Evolutionary conservation across 2,329 filamentous ascomycete species (phyloP).

Genomic region (Arthrobotrys conoides): DNA sequence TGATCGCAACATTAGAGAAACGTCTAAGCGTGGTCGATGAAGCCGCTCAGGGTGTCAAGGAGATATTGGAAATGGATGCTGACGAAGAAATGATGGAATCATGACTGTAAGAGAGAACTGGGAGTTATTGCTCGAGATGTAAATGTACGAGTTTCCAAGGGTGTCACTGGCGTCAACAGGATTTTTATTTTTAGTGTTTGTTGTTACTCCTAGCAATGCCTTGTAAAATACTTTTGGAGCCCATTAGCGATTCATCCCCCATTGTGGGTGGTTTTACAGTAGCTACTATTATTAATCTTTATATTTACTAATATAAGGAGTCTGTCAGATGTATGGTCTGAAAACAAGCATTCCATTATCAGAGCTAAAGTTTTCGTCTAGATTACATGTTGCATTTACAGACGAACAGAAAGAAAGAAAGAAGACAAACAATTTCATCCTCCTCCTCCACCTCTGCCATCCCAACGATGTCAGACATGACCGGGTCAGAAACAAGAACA

Average conservation of each 20-base stretch:
- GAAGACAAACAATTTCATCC: neutral
- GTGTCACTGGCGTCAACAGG: slow-evolving; percentile 8
- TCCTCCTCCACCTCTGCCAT: slow-evolving; percentile 15
- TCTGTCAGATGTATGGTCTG: slow-evolving; percentile 26
- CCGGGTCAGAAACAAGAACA: slow-evolving; percentile 40
- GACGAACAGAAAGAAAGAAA: slow-evolving; percentile 5
- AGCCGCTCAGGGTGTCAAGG: slow-evolving; percentile 64
- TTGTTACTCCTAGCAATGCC: too few species aligned
- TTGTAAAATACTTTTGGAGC: slow-evolving; percentile 13
- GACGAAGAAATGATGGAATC: slow-evolving; percentile 40
- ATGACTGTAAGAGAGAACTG: neutral
- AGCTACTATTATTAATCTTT: neutral
- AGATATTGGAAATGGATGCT: slow-evolving; percentile 50
- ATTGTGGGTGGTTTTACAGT: neutral
- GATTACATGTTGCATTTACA: slow-evolving; percentile 57
- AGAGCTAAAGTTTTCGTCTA: slow-evolving; percentile 58
- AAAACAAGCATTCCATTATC: slow-evolving; percentile 57
- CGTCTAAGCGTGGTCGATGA: slow-evolving; percentile 41
- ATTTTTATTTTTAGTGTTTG: neutral
- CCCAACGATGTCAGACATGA: slow-evolving; percentile 59
- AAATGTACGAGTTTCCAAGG: neutral
- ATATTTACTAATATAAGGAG: neutral
- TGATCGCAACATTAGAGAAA: slow-evolving; percentile 45
- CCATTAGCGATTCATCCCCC: slow-evolving; percentile 10
- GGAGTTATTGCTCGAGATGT: neutral